Conservation (phyloP, 2,329 filamentous ascomycete genomes). For the Penicillium sp. region DNA sequence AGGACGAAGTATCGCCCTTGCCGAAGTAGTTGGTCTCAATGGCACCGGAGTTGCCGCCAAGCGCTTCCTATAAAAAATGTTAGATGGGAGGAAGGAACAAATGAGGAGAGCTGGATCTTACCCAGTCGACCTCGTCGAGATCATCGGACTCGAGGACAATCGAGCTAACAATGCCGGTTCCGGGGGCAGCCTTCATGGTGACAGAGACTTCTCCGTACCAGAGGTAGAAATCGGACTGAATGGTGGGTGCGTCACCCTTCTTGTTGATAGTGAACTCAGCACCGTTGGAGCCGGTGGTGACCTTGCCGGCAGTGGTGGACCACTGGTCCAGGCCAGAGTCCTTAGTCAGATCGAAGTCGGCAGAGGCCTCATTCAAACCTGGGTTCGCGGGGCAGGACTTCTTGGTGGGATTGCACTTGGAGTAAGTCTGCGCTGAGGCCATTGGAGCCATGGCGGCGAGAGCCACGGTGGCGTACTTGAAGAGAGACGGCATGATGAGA, state of each 20-base stretch:
- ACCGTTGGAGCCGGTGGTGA: conserved; percentile 49
- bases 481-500: conserved; percentile 34
- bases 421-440: conserved; percentile 70
- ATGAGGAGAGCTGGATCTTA: not conserved
- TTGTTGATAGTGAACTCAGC: conserved; percentile 73
- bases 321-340: conserved; percentile 63
- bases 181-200: conserved; percentile 73
- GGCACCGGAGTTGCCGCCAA: conserved; percentile 18
- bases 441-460: conserved; percentile 37
- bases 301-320: conserved; percentile 60
- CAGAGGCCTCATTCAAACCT: conserved; percentile 61
- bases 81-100: not conserved
- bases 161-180: conserved; percentile 76
- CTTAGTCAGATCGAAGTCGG: conserved; percentile 46
- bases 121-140: conserved; percentile 83
- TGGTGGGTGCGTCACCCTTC: conserved; percentile 71
- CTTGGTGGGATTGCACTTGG: conserved; percentile 70
- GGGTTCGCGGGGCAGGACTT: conserved; percentile 68
- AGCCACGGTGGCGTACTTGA: conserved; percentile 36
- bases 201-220: conserved; percentile 82
- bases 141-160: conserved; percentile 83
- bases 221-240: conserved; percentile 78
- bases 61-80: not conserved
- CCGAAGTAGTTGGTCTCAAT: conserved; percentile 93
- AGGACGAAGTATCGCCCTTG: conserved; percentile 78